These are phyloP conservation scores for Corchorus capsularis DNA, from an alignment of 345 rosid genomes.

Conservation along the genomic window DNA sequence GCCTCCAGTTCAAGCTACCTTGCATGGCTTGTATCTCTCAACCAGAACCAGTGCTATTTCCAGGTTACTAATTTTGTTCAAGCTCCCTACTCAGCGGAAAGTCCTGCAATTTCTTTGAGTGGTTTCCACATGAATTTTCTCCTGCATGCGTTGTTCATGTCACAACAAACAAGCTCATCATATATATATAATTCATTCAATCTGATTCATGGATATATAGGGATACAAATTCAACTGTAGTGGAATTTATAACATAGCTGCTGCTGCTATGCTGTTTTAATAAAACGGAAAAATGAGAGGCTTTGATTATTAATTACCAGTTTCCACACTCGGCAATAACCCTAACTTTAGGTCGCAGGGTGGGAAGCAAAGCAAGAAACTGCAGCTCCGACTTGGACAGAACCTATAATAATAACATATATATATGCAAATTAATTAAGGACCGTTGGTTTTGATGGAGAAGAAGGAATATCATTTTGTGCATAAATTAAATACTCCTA, in stretches of 20 bases:
- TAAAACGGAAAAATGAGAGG: neutral
- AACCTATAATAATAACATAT: conserved; percentile 43
- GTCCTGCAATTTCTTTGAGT: conserved; percentile 73
- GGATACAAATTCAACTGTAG: neutral
- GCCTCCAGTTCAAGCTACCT: no score
- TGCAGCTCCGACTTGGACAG: conserved; percentile 85
- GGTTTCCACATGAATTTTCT: conserved; percentile 90
- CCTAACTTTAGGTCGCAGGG: conserved; percentile 80
- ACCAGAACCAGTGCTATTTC: no score
- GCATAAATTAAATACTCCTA: no score
- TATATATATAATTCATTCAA: neutral
- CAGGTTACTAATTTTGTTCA: conserved; percentile 17
- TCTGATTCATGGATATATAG: neutral
- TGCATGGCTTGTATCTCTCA: neutral
- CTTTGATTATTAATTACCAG: conserved; percentile 45
- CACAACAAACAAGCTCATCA: neutral
- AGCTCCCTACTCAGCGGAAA: conserved; percentile 32
- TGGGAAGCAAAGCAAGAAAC: conserved; percentile 86
- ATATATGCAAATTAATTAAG: neutral
- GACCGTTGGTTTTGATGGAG: neutral
- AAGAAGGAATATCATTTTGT: neutral
- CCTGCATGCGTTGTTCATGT: conserved; percentile 37
- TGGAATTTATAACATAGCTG: no score
- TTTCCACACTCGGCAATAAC: conserved; percentile 91
- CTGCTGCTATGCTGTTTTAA: neutral